Base-by-base conservation (phyloP, 1,284 basidiomycete species). In the Trametes polyzona region DNA sequence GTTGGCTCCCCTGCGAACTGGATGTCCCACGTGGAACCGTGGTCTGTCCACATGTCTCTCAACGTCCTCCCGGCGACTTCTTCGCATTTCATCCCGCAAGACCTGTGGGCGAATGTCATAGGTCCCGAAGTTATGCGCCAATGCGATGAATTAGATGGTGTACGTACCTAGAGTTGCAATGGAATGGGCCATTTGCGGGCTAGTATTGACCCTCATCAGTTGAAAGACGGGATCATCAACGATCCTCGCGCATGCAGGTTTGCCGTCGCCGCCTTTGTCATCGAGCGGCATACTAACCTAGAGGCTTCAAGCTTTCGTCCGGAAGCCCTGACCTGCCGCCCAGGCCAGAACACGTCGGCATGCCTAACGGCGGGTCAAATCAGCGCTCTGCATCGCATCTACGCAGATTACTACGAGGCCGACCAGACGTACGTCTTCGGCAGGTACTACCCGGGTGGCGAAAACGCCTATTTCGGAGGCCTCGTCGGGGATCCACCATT, bases 311-410 rank as follows among this genome's bases (percentile, higher is more conserved):
- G 63, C 47, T 75, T 73, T 60, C 63, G 66, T 5, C 69, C 71
- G 3, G 68, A 71, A 35, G 61, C 60, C 2, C 59, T 74, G 2
- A 56, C 70, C 23, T 75, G 73, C 55, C 47, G 61, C 16, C 64
- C 58, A 9, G 61, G 58, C 23, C 54, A 65, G 29, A 65, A 67
- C 48, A 59, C 53, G 2, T 55, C 60, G 4, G 66, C 65, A 0
- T 77, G 75, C 47, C 60, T 76, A 3, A 71, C 69, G 3, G 47
- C 48, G 2, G 42, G 60, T 5, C 74, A 77, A 59, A 68, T 74
- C 5, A 59, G 67, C n/a, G 68, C 73, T 0, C 49, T 76, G 14
- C 65, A 61, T 19, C 62, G 69, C 8, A 65, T 75, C 4, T 75
- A 69, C 51, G 46, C 62, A 1, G 69, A 71, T n/a, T 59, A 73